Evolutionary conservation across 306 rosid genomes (phyloP).

Genomic region (Prinsepia uniflora): DNA sequence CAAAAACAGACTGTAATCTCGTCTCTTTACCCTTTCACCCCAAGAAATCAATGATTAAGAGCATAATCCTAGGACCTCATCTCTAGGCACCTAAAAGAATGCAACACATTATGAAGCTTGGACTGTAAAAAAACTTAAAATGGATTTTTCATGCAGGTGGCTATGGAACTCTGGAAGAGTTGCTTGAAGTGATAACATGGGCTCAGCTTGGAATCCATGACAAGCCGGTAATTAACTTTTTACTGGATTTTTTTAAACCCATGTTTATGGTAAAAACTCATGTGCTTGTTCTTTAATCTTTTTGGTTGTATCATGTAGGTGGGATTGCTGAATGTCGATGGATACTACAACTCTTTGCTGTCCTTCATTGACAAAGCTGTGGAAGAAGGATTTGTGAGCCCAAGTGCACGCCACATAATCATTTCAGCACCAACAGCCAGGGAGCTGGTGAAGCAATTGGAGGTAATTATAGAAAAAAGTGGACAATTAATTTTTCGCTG

Average conservation of each 20-base stretch:
- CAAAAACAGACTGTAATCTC: conserved; percentile 9
- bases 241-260: conserved; percentile 1
- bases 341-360: conserved; percentile 82
- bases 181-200: conserved; percentile 98
- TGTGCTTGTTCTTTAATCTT: not conserved
- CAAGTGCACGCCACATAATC: conserved; percentile 89
- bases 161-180: conserved; percentile 95
- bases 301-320: conserved; percentile 39
- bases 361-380: conserved; percentile 92
- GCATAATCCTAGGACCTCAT: not conserved
- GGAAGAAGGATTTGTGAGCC: conserved; percentile 91
- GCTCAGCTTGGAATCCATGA: conserved; percentile 99
- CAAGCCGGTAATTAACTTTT: conserved; percentile 59
- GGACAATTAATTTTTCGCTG: not conserved
- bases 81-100: not conserved
- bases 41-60: conserved; percentile 7
- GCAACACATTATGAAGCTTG: not conserved
- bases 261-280: not conserved
- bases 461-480: conserved; percentile 45
- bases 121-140: not conserved
- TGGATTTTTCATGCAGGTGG: conserved; percentile 59
- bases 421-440: conserved; percentile 83
- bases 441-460: conserved; percentile 91
- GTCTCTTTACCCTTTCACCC: conserved; percentile 10
- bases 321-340: conserved; percentile 94